Conservation (phyloP, 345 rosid genomes). For the Gossypium ekmanianum region DNA sequence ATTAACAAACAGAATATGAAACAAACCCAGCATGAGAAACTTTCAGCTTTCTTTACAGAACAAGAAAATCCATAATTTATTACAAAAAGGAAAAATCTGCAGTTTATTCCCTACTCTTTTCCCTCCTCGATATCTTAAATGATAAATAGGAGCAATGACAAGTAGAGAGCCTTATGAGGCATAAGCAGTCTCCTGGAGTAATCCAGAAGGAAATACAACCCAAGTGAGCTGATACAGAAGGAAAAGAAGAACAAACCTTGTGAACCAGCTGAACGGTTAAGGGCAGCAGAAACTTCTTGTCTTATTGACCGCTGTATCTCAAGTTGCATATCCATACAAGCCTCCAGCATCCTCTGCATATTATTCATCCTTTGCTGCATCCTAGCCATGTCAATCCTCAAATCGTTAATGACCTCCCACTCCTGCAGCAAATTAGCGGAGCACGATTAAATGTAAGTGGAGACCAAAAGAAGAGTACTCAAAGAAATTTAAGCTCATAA, state of each 20-base stretch:
- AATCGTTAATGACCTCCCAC: slow-evolving; percentile 74
- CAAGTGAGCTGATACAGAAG: background rate
- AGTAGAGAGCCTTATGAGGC: background rate
- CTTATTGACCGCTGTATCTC: slow-evolving; percentile 88
- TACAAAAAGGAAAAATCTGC: background rate
- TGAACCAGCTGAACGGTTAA: slow-evolving; percentile 56
- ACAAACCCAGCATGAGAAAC: background rate
- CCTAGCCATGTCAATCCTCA: slow-evolving; percentile 91
- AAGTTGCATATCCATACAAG: slow-evolving; percentile 99
- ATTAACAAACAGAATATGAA: background rate
- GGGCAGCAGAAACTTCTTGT: slow-evolving; percentile 88
- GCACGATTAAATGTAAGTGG: background rate
- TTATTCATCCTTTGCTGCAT: slow-evolving; percentile 92
- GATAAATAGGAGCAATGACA: background rate
- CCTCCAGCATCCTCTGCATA: slow-evolving; percentile 86
- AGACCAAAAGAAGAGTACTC: background rate
- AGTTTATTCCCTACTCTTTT: background rate
- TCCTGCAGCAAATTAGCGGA: slow-evolving; percentile 47
- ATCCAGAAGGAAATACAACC: background rate
- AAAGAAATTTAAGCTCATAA: background rate
- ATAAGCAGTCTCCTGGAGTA: background rate
- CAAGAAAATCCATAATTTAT: background rate
- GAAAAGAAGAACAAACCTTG: slow-evolving; percentile 42
- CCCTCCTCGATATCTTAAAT: background rate
- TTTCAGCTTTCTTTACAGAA: background rate